These are phyloP conservation scores for Golubevia pallescens DNA, from an alignment of 1,284 basidiomycete species.

Conservation along the genomic window DNA sequence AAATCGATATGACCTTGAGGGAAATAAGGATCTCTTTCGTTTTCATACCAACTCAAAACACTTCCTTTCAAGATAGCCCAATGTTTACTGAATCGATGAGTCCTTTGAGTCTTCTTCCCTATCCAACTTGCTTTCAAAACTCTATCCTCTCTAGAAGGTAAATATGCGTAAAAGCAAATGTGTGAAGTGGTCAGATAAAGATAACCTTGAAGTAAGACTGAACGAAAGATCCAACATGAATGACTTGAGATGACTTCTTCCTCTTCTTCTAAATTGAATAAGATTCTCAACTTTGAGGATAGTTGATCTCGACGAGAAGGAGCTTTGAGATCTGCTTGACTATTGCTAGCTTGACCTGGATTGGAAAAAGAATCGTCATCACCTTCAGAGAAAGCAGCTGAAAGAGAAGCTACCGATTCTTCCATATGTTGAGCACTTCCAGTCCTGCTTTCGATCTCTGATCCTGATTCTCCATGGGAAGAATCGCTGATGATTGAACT, in stretches of 20 bases:
- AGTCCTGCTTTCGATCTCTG: background rate
- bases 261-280: constrained; percentile 25
- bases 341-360: background rate
- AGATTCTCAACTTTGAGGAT: constrained; percentile 19
- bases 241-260: constrained; percentile 12
- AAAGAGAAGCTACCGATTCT: background rate
- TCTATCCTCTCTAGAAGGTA: constrained; percentile 65
- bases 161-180: constrained; percentile 94
- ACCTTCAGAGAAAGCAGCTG: constrained; percentile 2
- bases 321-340: background rate
- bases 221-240: constrained; percentile 46
- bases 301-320: constrained; percentile 14
- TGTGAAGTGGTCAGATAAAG: constrained; percentile 92
- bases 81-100: constrained; percentile 41
- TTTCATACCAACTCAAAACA: constrained; percentile 50
- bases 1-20: constrained; percentile 50
- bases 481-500: background rate
- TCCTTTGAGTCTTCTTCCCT: constrained; percentile 35
- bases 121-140: constrained; percentile 27
- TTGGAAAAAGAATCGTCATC: background rate
- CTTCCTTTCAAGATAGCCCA: constrained; percentile 41
- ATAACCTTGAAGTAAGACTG: constrained; percentile 82
- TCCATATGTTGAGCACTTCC: background rate
- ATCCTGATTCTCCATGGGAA: background rate
- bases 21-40: constrained; percentile 44